A percentile compares a stretch with the other conserved stretches of the same genome.
phyloP scores from a whole-genome alignment of 495 filamentous ascomycete genomes.

The Penicillium turbatum region DNA sequence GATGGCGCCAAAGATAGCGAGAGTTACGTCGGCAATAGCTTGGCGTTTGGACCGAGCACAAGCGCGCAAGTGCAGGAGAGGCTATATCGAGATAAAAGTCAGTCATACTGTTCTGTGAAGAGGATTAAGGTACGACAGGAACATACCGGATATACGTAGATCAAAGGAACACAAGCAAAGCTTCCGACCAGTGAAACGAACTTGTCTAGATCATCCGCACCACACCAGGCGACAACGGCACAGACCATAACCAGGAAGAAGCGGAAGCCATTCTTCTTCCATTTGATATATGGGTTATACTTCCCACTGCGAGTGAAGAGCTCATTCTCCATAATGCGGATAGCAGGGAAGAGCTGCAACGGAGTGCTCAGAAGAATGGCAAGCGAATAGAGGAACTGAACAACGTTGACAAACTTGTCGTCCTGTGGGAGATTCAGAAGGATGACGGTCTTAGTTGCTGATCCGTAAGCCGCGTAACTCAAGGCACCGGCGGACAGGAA shows the following conservation, averaged over 20 bases:
- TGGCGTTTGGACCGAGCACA: slow-evolving; percentile 63
- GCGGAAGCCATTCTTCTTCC: slow-evolving; percentile 96
- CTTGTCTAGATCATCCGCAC: slow-evolving; percentile 91
- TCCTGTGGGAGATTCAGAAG: slow-evolving; percentile 95
- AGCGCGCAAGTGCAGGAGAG: slow-evolving; percentile 79
- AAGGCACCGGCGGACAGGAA: slow-evolving; percentile 89
- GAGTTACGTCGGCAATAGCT: slow-evolving; percentile 62
- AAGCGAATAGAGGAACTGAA: slow-evolving; percentile 92
- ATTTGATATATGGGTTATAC: slow-evolving; percentile 93
- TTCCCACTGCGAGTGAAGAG: slow-evolving; percentile 83
- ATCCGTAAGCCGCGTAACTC: slow-evolving; percentile 94
- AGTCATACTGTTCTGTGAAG: slow-evolving; percentile 1
- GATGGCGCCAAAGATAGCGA: slow-evolving; percentile 75
- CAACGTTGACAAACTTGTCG: slow-evolving; percentile 88
- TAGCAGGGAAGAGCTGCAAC: slow-evolving; percentile 94
- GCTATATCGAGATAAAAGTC: slow-evolving; percentile 45
- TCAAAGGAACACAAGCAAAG: slow-evolving; percentile 94
- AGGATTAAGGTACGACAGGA: background rate
- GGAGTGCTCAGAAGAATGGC: slow-evolving; percentile 93
- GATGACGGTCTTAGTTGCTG: slow-evolving; percentile 89
- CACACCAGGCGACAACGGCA: slow-evolving; percentile 82
- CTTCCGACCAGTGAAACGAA: slow-evolving; percentile 94
- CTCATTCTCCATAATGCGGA: slow-evolving; percentile 67
- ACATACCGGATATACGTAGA: slow-evolving; percentile 95
- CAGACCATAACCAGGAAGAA: slow-evolving; percentile 87